Base-by-base conservation (phyloP, 1,139 yeast species). In the Candida pseudocylindracea region DNA sequence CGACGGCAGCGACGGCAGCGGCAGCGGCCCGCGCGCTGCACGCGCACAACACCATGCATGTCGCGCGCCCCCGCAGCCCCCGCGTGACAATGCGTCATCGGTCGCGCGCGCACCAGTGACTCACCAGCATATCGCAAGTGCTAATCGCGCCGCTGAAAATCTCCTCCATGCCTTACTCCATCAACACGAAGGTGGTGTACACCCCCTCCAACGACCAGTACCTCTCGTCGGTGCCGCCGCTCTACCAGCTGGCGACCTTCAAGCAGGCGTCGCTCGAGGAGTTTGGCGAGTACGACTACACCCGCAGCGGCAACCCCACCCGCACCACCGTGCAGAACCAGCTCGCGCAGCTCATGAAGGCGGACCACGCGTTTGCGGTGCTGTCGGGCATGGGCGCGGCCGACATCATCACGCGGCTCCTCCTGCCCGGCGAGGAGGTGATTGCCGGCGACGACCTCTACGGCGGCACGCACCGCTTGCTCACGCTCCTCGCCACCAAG, bases 281-380 rank as follows among this genome's bases (percentile, higher is more conserved):
- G 42, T 71, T 76, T 76, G 88, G 91, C 6, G 76, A 72, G 45
- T 83, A 76, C 50, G 95, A 83, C 51, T 83, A 83, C 51, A 80
- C 95, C 1, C 62, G 95, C 45, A 74, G 91, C n/a, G 95, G 95
- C 2, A 83, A 83, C 51, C 95, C 95, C 26, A 80, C 95, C 2
- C 63, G 95, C 51, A 69, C 91, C 0, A 68, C 69, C 33, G 56
- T 81, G 37, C 93, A 83, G 49, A 60, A 67, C 35, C 92, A 83
- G 43, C 49, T 83, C 44, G 73, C 80, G 32, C 67, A 69, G 41
- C 66, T 83, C 45, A 80, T 80, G 74, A 63, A 62, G 40, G 85
- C 92, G 9, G 55, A 63, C 30, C 65, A 73, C 35, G 70, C 81
- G 2, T 72, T 63, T 44, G 93, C 92, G 4, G 93, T 83, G 10